Base-by-base conservation (phyloP, 2,329 filamentous ascomycete species). In the Dactylonectria estremocensis region DNA sequence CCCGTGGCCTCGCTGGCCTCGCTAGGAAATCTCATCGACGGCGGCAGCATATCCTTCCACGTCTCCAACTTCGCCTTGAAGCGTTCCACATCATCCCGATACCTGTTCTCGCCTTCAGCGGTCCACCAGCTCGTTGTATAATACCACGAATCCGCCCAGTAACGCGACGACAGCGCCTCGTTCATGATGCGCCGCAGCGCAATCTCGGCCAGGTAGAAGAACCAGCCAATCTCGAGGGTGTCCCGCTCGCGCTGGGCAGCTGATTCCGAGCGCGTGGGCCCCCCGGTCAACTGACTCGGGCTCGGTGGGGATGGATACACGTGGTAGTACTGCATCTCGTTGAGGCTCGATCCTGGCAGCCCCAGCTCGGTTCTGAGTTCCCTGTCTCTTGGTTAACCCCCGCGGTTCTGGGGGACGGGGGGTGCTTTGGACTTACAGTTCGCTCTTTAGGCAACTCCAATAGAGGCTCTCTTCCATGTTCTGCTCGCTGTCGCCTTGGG, bases 381-480 rank as follows among this genome's bases (percentile, higher is more conserved):
- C 43, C 72, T 69, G 46, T 14, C 22, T 6, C 16, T 33, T 9
- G 37, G 22, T 67, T 35, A 61, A 14, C 14, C 14, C n/a, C 20
- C 18, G 31, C 10, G 5, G 20, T 18, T 20, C 46, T 11, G 2
- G 43, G 48, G 54, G 18, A 24, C n/a, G n/a, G n/a, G n/a, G n/a
- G n/a, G n/a, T n/a, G n/a, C n/a, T n/a, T n/a, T n/a, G n/a, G n/a
- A n/a, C 70, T 63, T 45, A 66, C 72, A 76, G 20, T 58, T 76
- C 74, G 24, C 72, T 74, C 46, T 76, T 76, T 6, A 75, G 56
- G 33, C 73, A 76, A 37, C 72, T 73, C 74, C 74, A 76, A 37
- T 76, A 75, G 9, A 76, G 63, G 37, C 73, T 76, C 43, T 76
- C 69, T 28, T 72, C 72, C 28, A 75, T 61, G 22, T 72, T 60